A percentile compares a stretch with the other conserved stretches of the same genome.
These are phyloP conservation scores for Aspergillus oerlinghausenensis DNA, from an alignment of 2,329 filamentous ascomycete species.

Conservation along the genomic window DNA sequence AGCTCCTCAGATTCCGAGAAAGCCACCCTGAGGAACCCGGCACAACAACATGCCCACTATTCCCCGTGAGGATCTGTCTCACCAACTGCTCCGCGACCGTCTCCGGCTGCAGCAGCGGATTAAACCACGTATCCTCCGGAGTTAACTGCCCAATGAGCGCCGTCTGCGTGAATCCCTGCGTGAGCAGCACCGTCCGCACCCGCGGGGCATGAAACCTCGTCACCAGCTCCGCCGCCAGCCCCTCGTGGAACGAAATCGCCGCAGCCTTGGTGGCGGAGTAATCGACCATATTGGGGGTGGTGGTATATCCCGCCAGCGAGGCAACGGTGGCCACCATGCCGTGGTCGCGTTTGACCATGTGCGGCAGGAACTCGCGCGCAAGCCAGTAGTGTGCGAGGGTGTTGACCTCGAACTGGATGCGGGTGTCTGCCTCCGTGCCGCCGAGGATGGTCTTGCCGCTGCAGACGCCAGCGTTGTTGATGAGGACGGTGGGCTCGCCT, in stretches of 20 bases:
- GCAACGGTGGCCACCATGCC: conserved; percentile 70
- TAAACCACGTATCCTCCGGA: conserved; percentile 48
- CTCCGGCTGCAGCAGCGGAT: conserved; percentile 54
- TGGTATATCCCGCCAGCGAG: conserved; percentile 57
- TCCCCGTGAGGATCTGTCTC: conserved; percentile 54
- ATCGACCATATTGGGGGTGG: conserved; percentile 61
- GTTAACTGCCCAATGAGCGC: conserved; percentile 56
- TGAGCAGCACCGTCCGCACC: conserved; percentile 61
- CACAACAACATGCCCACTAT: conserved; percentile 54
- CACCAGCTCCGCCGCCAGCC: conserved; percentile 53
- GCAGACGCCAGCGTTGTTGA: conserved; percentile 34
- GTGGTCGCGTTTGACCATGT: conserved; percentile 60
- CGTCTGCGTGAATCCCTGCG: conserved; percentile 60
- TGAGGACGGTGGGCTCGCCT: conserved; percentile 63
- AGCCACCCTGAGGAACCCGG: conserved; percentile 48
- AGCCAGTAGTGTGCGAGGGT: conserved; percentile 63
- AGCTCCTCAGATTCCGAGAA: conserved; percentile 39
- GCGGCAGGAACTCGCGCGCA: conserved; percentile 63
- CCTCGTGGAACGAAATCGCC: conserved; percentile 64
- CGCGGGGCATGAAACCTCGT: conserved; percentile 58
- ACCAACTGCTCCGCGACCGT: conserved; percentile 63
- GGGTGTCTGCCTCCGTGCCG: conserved; percentile 53
- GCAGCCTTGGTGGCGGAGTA: conserved; percentile 65
- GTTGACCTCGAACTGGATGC: conserved; percentile 67
- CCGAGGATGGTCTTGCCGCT: conserved; percentile 59